Base-by-base conservation (phyloP, 2,329 filamentous ascomycete species). In the Diaporthe eres region DNA sequence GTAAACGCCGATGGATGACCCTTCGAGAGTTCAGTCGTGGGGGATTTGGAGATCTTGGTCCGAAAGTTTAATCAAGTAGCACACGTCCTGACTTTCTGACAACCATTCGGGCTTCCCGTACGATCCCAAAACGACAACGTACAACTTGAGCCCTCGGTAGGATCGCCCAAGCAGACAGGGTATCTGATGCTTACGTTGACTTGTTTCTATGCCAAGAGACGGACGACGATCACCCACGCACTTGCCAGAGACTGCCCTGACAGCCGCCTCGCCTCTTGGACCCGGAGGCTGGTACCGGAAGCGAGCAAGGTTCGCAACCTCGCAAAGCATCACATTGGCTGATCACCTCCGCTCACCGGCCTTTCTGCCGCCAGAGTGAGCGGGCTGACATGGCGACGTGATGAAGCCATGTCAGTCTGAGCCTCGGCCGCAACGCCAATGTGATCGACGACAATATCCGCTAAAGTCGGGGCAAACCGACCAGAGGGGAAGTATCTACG, bases 161-260 rank as follows among this genome's bases (percentile, higher is more conserved):
- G 71, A 65, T 57, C 47, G 15, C 44, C 28, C 37, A 65, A 28
- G 58, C 58, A 63, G 22, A 5, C 34, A 73, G 19, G 34, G 71
- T 60, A 37, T 57, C 25, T 60, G 53, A 44, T 49, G 53, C 39
- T 22, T 71, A 31, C 25, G 53, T 34, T 39, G 49, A 22, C 34
- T 71, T 74, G 57, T 72, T 67, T 74, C 72, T 17, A 53, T 65
- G 75, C 72, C 51, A 75, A 58, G 67, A 71, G 31, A 28, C 47
- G 34, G 51, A 61, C 28, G 51, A 44, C 39, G 72, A 72, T 67
- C 57, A 44, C 34, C 49, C 37, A 37, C 22, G 17, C 51, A 44
- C 60, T 72, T 55, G 37, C 51, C 31, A 25, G 42, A 25, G 60
- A 42, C 49, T 42, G 49, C 34, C n/a, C 15, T 49, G n/a, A 70